Evolutionary conservation across 106 monocot genomes (phyloP).

Genomic region (Posidonia australis): DNA sequence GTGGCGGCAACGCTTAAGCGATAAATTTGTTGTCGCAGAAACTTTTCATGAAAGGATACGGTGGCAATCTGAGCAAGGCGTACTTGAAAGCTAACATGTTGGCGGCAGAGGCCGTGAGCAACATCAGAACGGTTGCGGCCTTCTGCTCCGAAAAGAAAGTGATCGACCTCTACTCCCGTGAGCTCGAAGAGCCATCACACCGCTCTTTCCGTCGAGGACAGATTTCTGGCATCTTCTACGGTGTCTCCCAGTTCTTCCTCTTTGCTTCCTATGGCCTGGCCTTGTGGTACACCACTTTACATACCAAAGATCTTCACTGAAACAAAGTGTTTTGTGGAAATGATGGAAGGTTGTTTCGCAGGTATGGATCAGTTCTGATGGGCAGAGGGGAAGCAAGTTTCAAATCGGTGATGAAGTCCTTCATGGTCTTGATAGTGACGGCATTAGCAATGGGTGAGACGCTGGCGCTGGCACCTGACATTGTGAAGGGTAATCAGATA

Average conservation of each 20-base stretch:
- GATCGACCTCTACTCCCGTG: slow-evolving; percentile 57
- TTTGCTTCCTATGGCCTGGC: slow-evolving; percentile 83
- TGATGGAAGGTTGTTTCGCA: slow-evolving; percentile 4
- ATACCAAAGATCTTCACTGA: background rate
- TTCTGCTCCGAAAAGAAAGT: slow-evolving; percentile 95
- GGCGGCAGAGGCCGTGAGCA: slow-evolving; percentile 91
- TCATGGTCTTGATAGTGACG: slow-evolving; percentile 96
- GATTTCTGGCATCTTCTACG: slow-evolving; percentile 71
- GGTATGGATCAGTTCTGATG: slow-evolving; percentile 95
- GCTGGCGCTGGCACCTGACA: slow-evolving; percentile 68
- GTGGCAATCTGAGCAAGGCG: slow-evolving; percentile 68
- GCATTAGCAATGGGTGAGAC: slow-evolving; percentile 92
- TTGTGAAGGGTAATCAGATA: slow-evolving; percentile 83
- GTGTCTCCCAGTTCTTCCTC: slow-evolving; percentile 87
- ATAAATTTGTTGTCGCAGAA: slow-evolving; percentile 21
- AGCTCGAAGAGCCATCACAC: slow-evolving; percentile 56
- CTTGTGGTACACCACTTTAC: slow-evolving; percentile 83
- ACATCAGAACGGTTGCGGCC: slow-evolving; percentile 87
- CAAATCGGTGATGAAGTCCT: slow-evolving; percentile 90
- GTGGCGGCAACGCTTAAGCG: too few species aligned
- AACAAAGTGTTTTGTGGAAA: background rate
- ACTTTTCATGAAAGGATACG: slow-evolving; percentile 83
- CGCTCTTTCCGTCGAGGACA: slow-evolving; percentile 78
- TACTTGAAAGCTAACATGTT: slow-evolving; percentile 96
- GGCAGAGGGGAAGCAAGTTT: slow-evolving; percentile 79